Evolutionary conservation across 805 yeast genomes (phyloP).

Genomic region (Wickerhamomyces subpelliculosus): DNA sequence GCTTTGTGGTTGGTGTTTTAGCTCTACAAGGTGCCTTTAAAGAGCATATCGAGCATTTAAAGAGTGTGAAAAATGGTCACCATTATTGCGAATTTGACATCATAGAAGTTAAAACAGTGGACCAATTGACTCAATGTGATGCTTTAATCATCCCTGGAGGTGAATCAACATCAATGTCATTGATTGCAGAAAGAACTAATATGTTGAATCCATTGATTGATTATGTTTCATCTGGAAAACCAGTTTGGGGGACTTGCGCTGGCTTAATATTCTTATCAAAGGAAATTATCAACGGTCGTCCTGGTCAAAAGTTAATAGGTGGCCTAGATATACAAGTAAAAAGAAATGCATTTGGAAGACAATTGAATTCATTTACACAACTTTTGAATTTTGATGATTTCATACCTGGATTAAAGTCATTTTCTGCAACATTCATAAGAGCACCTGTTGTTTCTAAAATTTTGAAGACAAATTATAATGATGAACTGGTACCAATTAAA

Average conservation of each 20-base stretch:
- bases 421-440: slow-evolving; percentile 53
- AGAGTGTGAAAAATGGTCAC: slow-evolving; percentile 27
- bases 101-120: slow-evolving; percentile 44
- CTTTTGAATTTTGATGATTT: slow-evolving; percentile 34
- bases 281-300: slow-evolving; percentile 43
- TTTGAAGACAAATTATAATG: slow-evolving; percentile 6
- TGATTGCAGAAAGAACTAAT: slow-evolving; percentile 60
- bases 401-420: slow-evolving; percentile 32
- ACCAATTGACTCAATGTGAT: slow-evolving; percentile 43
- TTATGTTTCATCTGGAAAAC: slow-evolving; percentile 43
- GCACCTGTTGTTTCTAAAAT: slow-evolving; percentile 58
- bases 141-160: slow-evolving; percentile 68
- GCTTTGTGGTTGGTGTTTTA: slow-evolving; percentile 50
- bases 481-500: not conserved
- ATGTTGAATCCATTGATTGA: slow-evolving; percentile 46
- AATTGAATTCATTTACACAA: slow-evolving; percentile 55
- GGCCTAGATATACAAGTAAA: slow-evolving; percentile 58
- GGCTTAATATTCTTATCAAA: slow-evolving; percentile 65
- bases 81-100: slow-evolving; percentile 23
- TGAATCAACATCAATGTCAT: slow-evolving; percentile 62
- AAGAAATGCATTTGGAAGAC: slow-evolving; percentile 77
- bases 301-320: slow-evolving; percentile 51
- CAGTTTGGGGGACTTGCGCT: slow-evolving; percentile 86
- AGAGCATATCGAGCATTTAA: slow-evolving; percentile 55
- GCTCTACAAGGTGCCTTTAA: slow-evolving; percentile 76